These are phyloP conservation scores for Wickerhamomyces chambardii DNA, from an alignment of 805 yeast species.

Conservation along the genomic window DNA sequence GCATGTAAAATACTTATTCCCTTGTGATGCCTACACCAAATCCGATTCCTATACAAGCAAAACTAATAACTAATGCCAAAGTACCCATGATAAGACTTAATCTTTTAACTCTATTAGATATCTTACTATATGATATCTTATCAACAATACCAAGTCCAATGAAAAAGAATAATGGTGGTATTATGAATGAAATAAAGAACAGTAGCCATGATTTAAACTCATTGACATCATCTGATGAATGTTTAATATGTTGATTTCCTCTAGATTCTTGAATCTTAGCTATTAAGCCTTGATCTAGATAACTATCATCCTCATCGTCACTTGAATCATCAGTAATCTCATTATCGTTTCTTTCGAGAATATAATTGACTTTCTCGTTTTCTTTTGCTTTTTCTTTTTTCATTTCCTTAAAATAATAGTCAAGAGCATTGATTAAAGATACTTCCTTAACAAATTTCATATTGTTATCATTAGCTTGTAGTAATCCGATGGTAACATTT, in stretches of 20 bases:
- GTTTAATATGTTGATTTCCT: not conserved
- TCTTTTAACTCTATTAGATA: constrained; percentile 5
- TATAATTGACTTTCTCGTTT: not conserved
- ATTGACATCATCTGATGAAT: no score
- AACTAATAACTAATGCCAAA: constrained; percentile 5
- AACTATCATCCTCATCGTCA: not conserved
- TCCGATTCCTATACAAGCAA: constrained; percentile 37
- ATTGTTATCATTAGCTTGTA: no score
- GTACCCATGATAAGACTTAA: constrained; percentile 13
- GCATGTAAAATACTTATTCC: no score
- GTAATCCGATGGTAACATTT: no score
- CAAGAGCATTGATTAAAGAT: no score
- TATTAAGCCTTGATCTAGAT: not conserved
- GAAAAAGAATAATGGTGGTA: constrained; percentile 20
- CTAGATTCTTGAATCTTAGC: not conserved
- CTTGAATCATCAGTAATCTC: constrained; percentile 1
- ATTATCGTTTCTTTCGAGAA: not conserved
- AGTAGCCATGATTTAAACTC: constrained; percentile 3
- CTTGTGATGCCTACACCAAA: constrained; percentile 31
- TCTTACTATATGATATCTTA: constrained; percentile 3
- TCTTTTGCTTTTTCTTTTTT: not conserved
- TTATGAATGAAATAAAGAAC: constrained; percentile 11
- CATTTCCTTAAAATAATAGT: no score
- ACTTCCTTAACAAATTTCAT: no score
- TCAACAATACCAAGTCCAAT: constrained; percentile 17